phyloP scores from a whole-genome alignment of 108 stramenopile genomes.

The Fistulifera pelliculosa region DNA sequence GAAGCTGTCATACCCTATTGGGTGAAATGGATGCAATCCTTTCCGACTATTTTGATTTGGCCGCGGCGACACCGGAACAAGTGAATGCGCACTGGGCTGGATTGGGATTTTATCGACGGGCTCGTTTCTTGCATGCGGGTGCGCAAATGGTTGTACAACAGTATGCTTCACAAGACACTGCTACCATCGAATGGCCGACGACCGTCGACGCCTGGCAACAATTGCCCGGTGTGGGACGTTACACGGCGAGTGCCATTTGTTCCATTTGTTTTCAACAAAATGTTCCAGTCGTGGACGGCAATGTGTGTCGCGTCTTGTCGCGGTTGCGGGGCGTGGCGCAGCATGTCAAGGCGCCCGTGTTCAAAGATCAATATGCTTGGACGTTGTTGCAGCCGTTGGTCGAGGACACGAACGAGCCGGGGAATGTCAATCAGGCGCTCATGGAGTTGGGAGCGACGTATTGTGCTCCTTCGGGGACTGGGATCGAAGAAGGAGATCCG shows the following conservation, averaged over 20 bases:
- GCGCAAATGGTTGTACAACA: constrained; percentile 74
- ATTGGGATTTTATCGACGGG: constrained; percentile 94
- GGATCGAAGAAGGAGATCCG: constrained; percentile 68
- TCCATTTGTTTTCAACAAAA: constrained; percentile 83
- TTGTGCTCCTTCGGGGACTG: constrained; percentile 76
- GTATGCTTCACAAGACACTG: not conserved
- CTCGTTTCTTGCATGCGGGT: constrained; percentile 79
- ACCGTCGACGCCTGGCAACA: constrained; percentile 69
- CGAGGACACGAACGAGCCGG: constrained; percentile 43
- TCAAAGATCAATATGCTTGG: constrained; percentile 78
- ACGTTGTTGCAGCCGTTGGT: constrained; percentile 55
- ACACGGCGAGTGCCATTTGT: constrained; percentile 94
- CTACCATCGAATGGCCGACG: constrained; percentile 37
- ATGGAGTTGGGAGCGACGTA: constrained; percentile 98
- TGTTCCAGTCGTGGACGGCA: constrained; percentile 95
- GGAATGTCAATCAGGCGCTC: constrained; percentile 94
- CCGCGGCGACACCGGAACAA: constrained; percentile 77
- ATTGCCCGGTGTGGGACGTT: constrained; percentile 89
- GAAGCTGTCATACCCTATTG: constrained; percentile 96
- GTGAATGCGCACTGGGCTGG: constrained; percentile 97
- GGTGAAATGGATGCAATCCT: constrained; percentile 60
- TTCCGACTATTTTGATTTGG: constrained; percentile 71
- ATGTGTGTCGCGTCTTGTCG: constrained; percentile 92
- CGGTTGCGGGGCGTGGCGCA: constrained; percentile 78
- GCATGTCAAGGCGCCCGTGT: constrained; percentile 78